These are phyloP conservation scores for Choiromyces venosus DNA, from an alignment of 495 filamentous ascomycete species.

Conservation along the genomic window DNA sequence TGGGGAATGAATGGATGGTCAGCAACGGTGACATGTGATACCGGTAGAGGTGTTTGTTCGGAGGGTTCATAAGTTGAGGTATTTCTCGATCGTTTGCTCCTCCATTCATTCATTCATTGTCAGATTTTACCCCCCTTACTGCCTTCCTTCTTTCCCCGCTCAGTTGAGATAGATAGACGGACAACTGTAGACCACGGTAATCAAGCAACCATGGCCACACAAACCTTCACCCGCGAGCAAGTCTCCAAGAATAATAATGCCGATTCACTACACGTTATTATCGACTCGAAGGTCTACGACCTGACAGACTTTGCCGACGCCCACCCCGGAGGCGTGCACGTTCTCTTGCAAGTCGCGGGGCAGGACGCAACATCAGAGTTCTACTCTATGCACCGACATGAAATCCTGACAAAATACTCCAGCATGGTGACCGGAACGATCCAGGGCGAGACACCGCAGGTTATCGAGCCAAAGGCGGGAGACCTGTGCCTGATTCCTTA, in stretches of 20 bases:
- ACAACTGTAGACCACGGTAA: not conserved
- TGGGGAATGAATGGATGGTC: not conserved
- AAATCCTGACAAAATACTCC: slow-evolving; percentile 73
- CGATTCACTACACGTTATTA: slow-evolving; percentile 75
- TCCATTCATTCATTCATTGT: not conserved
- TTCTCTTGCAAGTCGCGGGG: slow-evolving; percentile 88
- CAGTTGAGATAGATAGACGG: not conserved
- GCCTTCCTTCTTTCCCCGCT: not conserved
- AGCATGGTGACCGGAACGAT: slow-evolving; percentile 71
- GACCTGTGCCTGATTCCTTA: slow-evolving; percentile 73
- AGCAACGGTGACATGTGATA: not conserved
- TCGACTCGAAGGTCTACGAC: slow-evolving; percentile 90
- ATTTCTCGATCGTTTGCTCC: not conserved
- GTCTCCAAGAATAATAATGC: slow-evolving; percentile 79
- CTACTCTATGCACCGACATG: slow-evolving; percentile 89
- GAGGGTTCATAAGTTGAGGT: not conserved
- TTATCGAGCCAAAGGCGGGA: slow-evolving; percentile 64
- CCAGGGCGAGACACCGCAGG: slow-evolving; percentile 65
- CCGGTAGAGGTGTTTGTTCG: not conserved
- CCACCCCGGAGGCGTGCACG: slow-evolving; percentile 94
- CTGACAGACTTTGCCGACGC: slow-evolving; percentile 87
- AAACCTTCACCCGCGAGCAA: slow-evolving; percentile 61
- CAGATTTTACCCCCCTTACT: not conserved
- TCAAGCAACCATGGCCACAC: not conserved
- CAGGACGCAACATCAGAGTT: slow-evolving; percentile 90